phyloP scores from a whole-genome alignment of 129 eudicot species.

The Mikania micrantha region DNA sequence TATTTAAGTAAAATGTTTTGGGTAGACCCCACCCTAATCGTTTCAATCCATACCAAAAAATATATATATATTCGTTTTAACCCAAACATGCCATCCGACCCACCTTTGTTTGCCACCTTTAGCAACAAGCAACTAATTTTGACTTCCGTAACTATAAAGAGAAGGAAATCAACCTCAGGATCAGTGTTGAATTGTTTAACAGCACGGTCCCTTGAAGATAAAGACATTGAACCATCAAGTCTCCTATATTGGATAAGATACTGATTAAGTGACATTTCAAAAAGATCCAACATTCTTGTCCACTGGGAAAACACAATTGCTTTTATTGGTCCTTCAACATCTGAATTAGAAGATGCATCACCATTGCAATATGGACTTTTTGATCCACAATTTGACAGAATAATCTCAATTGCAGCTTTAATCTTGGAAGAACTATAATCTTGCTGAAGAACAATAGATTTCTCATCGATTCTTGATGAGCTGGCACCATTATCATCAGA shows the following conservation, averaged over 20 bases:
- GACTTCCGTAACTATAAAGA: not conserved
- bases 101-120: not conserved
- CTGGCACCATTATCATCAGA: conserved; percentile 35
- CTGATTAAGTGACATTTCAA: conserved; percentile 55
- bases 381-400: conserved; percentile 38
- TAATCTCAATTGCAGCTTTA: conserved; percentile 60
- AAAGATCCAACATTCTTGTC: conserved; percentile 88
- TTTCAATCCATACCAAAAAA: not conserved
- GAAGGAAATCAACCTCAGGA: conserved; percentile 53
- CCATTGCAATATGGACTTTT: conserved; percentile 24
- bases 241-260: conserved; percentile 50
- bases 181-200: conserved; percentile 76
- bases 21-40: not conserved
- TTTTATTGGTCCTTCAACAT: conserved; percentile 43
- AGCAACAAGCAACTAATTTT: not conserved
- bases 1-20: not conserved
- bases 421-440: conserved; percentile 81
- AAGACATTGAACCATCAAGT: conserved; percentile 90
- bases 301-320: conserved; percentile 93
- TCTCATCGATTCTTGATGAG: conserved; percentile 31
- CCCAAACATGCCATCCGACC: not conserved
- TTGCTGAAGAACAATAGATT: conserved; percentile 39
- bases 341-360: conserved; percentile 15
- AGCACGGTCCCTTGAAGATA: conserved; percentile 69
- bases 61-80: not conserved